Evolutionary conservation across 805 yeast genomes (phyloP).

Genomic region (Sugiyamaella qingdaonensis): DNA sequence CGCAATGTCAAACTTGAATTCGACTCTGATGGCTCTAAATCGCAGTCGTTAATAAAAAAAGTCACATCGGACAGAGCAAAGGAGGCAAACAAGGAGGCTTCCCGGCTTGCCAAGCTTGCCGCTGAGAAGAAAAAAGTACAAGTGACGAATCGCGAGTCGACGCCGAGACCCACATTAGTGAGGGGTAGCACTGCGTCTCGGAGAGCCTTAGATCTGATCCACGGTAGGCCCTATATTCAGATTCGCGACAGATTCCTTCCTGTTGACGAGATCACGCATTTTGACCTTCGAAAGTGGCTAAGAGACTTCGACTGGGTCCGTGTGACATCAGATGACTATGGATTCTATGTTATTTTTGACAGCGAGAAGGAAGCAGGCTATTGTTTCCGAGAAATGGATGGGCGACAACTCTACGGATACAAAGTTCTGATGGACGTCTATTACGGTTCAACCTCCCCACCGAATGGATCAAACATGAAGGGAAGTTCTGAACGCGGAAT

Average conservation of each 20-base stretch:
- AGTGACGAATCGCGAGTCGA: not conserved
- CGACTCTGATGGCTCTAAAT: constrained; percentile 33
- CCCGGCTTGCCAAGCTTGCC: constrained; percentile 3
- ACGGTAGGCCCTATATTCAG: constrained; percentile 24
- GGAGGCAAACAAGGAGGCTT: constrained; percentile 5
- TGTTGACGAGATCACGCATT: constrained; percentile 40
- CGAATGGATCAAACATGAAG: constrained; percentile 18
- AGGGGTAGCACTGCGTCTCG: not conserved
- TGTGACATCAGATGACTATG: constrained; percentile 56
- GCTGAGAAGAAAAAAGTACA: constrained; percentile 2
- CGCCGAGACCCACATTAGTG: not conserved
- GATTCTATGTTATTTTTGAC: constrained; percentile 70
- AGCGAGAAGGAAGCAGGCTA: constrained; percentile 52
- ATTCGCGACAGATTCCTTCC: constrained; percentile 27
- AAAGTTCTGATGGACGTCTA: constrained; percentile 54
- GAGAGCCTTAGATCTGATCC: constrained; percentile 13
- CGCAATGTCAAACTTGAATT: constrained; percentile 39
- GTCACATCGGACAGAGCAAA: not conserved
- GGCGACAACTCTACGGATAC: constrained; percentile 45
- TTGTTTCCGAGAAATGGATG: constrained; percentile 61
- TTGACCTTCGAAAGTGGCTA: constrained; percentile 57
- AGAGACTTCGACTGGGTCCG: constrained; percentile 62
- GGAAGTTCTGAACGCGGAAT: constrained; percentile 25
- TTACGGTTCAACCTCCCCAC: constrained; percentile 23
- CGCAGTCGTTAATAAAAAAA: constrained; percentile 11